phyloP scores from a whole-genome alignment of 1,284 basidiomycete genomes.

The Heterobasidion annosum region DNA sequence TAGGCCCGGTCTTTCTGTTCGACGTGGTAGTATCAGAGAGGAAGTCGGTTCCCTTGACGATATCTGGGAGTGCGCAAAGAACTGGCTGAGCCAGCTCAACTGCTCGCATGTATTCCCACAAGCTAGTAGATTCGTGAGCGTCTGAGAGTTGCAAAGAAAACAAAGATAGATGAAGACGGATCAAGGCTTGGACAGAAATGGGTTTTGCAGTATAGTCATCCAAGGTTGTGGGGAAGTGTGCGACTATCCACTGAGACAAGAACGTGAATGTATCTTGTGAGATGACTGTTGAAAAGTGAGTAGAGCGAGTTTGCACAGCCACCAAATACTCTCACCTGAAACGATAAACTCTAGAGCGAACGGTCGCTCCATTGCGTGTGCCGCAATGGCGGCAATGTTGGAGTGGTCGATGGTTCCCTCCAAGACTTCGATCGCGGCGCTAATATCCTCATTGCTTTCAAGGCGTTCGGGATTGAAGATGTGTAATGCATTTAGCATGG shows the following conservation, averaged over 20 bases:
- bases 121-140: background rate
- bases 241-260: background rate
- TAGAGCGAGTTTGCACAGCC: background rate
- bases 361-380: conserved; percentile 1
- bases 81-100: background rate
- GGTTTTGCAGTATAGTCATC: background rate
- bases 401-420: conserved; percentile 6
- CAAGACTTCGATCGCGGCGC: conserved; percentile 4
- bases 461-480: conserved; percentile 5
- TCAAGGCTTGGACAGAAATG: background rate
- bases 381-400: conserved; percentile 5
- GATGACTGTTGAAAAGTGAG: conserved; percentile 4
- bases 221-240: background rate
- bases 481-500: background rate
- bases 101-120: background rate
- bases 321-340: conserved; percentile 1
- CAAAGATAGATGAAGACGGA: background rate
- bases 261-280: background rate
- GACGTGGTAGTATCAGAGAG: background rate
- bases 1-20: background rate
- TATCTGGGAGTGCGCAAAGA: background rate
- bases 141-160: background rate
- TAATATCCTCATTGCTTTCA: background rate
- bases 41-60: background rate
- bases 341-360: conserved; percentile 8